These are phyloP conservation scores for Amanita muscaria DNA, from an alignment of 768 basidiomycete genomes.

Conservation along the genomic window DNA sequence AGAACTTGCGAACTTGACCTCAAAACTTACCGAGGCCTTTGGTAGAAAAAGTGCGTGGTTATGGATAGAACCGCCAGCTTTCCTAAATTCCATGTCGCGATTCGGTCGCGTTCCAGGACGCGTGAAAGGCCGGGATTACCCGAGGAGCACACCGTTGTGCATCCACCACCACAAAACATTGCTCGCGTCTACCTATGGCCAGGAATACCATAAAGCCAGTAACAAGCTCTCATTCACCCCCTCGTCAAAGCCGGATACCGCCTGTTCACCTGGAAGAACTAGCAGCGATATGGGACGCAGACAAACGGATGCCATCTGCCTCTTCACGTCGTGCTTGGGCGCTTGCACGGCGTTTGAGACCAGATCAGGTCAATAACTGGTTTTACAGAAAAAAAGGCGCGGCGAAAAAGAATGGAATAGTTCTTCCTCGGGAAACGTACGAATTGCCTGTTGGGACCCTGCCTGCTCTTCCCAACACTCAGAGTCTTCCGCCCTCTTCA, in stretches of 20 bases:
- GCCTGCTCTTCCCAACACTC: conserved; percentile 17
- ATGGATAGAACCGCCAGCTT: too few relatives aligned
- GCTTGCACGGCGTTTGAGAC: conserved; percentile 27
- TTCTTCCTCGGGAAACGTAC: conserved; percentile 25
- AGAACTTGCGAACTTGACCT: too few relatives aligned
- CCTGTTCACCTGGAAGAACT: conserved; percentile 23
- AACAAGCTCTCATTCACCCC: too few relatives aligned
- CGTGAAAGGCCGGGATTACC: too few relatives aligned
- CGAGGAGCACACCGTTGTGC: too few relatives aligned
- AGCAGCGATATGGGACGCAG: conserved; percentile 24
- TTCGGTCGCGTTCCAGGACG: too few relatives aligned
- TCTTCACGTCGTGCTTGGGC: conserved; percentile 32
- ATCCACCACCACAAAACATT: too few relatives aligned
- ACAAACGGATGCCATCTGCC: conserved; percentile 28
- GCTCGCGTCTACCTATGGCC: too few relatives aligned
- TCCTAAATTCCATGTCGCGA: too few relatives aligned
- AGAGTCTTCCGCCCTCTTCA: background rate
- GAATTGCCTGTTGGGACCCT: conserved; percentile 25
- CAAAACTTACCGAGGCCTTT: too few relatives aligned
- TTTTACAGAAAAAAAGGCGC: conserved; percentile 26
- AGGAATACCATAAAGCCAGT: too few relatives aligned
- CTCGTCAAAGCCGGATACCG: background rate
- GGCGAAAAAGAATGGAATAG: conserved; percentile 20
- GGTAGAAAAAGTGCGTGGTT: too few relatives aligned
- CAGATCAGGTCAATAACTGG: conserved; percentile 27